Base-by-base conservation (phyloP, 257 asterid genomes). In the Petunia axillaris region DNA sequence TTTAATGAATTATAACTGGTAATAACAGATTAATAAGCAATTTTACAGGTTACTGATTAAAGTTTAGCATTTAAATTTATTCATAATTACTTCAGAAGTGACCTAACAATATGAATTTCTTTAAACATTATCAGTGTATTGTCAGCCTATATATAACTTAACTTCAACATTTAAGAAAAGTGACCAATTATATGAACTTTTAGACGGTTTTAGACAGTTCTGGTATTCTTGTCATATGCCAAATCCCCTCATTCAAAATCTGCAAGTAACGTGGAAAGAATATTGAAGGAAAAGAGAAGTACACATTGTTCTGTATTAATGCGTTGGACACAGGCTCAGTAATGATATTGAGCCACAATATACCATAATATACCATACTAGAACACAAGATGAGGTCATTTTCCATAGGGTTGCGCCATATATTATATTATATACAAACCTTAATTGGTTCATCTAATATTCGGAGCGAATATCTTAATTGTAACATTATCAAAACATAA, bases 331-430 rank as follows among this genome's bases (percentile, higher is more conserved):
- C 15, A 37, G 70, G 79, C 58, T 80, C 74, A 77, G 80, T 77
- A 75, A 83, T 83, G 79, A 75, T 63, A 78, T 66, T 48, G 71
- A 65, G 46, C 67, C 39, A 70, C 71, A 52, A 73, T 59, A 85
- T 77, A 76, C 48, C 77, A 67, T 82, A 68, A 74, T 57, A 80
- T 46, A 76, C 63, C 54, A 81, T 64, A 83, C 78, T 81, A 85
- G 84, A 83, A 83, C 85, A 83, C 78, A 83, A 75, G 58, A 64
- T 76, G 78, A 43, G 80, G 85, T 83, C 76, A 78, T 73, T 71
- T 80, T 35, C 8, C 58, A 64, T 76, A 67, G 82, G 55, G 77
- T 76, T 63, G 75, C 84, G 68, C 67, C 82, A 76, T 83, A 68
- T 36, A 39, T 39, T 38, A 58, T 46, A 50, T 76, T 5, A 58